A percentile compares a stretch with the other conserved stretches of the same genome.
Conservation (phyloP, 768 basidiomycete genomes). For the Fibroporia radiculosa region DNA sequence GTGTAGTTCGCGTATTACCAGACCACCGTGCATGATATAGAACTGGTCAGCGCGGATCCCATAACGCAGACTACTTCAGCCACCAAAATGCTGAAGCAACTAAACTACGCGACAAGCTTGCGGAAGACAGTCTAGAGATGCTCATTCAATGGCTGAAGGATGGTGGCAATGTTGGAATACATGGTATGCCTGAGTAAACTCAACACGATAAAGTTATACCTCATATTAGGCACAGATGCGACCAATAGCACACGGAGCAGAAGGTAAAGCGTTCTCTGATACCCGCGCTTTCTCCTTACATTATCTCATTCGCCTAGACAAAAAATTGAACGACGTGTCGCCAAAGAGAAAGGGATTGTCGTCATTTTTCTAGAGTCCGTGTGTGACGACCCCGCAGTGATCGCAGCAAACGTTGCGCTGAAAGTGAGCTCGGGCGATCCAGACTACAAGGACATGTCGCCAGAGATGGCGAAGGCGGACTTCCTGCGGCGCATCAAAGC, state of each 20-base stretch:
- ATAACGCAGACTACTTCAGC: conserved; percentile 86
- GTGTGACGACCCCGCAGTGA: conserved; percentile 89
- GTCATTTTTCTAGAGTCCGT: conserved; percentile 93
- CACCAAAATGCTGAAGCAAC: conserved; percentile 76
- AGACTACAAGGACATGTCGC: conserved; percentile 88
- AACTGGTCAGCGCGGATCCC: conserved; percentile 83
- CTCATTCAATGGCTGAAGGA: conserved; percentile 91
- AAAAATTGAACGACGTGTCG: conserved; percentile 77
- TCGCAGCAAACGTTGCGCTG: conserved; percentile 92
- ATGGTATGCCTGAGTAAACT: conserved; percentile 48
- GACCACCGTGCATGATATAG: conserved; percentile 16
- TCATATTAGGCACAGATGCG: conserved; percentile 53
- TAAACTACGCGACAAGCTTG: conserved; percentile 69
- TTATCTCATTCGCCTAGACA: conserved; percentile 37
- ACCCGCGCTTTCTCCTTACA: background rate
- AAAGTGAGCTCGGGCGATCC: conserved; percentile 97
- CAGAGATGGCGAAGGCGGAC: conserved; percentile 80
- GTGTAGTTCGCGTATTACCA: background rate
- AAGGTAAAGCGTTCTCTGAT: conserved; percentile 34
- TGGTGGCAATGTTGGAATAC: conserved; percentile 96
- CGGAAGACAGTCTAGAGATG: conserved; percentile 90
- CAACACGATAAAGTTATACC: background rate
- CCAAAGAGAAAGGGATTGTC: conserved; percentile 78
- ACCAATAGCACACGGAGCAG: conserved; percentile 84
- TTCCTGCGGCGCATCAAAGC: conserved; percentile 86